Conservation (phyloP, 2,329 filamentous ascomycete species). For the Fusarium fujikuroi region DNA sequence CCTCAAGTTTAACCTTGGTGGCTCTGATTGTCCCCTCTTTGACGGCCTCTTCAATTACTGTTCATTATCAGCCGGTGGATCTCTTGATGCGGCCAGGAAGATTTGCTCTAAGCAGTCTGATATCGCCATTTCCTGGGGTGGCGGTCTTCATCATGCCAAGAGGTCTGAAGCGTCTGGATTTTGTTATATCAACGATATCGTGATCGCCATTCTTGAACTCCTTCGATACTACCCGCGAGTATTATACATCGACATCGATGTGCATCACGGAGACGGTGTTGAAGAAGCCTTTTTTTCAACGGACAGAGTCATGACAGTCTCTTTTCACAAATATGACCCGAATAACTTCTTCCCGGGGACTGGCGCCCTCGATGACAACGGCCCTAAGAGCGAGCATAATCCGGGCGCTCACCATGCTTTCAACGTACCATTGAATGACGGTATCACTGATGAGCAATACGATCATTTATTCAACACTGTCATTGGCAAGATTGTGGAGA, state of each 20-base stretch:
- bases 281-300: conserved; percentile 92
- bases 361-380: conserved; percentile 86
- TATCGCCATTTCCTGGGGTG: conserved; percentile 98
- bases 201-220: conserved; percentile 89
- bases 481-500: conserved; percentile 79
- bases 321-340: conserved; percentile 96
- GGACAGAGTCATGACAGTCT: conserved; percentile 90
- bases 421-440: conserved; percentile 90
- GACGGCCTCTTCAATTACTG: conserved; percentile 96
- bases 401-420: conserved; percentile 88
- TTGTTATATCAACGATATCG: conserved; percentile 99
- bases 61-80: conserved; percentile 90
- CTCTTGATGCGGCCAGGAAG: conserved; percentile 89
- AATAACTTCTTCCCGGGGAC: conserved; percentile 88
- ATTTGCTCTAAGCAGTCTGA: conserved; percentile 88
- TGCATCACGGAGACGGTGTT: conserved; percentile 91
- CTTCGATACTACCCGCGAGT: conserved; percentile 85
- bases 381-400: conserved; percentile 83
- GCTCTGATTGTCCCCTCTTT: conserved; percentile 95
- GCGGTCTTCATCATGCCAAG: conserved; percentile 95
- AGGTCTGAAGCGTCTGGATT: conserved; percentile 94
- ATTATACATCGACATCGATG: conserved; percentile 93
- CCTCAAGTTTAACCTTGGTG: conserved; percentile 83
- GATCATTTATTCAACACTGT: conserved; percentile 84
- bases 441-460: conserved; percentile 92